phyloP scores from a whole-genome alignment of 345 rosid genomes.

The Turnera subulata region DNA sequence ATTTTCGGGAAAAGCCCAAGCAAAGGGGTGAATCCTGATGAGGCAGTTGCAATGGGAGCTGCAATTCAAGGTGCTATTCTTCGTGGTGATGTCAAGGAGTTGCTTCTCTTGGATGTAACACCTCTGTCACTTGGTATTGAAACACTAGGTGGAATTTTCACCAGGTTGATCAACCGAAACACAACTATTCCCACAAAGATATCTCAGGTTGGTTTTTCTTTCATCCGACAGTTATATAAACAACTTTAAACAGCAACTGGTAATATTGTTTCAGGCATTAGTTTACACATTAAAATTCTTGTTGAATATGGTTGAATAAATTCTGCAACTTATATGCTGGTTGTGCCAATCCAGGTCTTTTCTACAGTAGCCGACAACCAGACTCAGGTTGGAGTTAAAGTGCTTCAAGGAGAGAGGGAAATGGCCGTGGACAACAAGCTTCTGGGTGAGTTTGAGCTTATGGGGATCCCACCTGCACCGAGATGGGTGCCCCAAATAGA shows the following conservation, averaged over 20 bases:
- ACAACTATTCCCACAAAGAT: slow-evolving; percentile 92
- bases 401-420: slow-evolving; percentile 91
- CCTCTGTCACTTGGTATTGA: slow-evolving; percentile 87
- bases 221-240: background rate
- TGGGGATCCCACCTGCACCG: slow-evolving; percentile 87
- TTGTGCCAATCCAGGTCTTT: slow-evolving; percentile 50
- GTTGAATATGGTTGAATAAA: background rate
- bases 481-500: slow-evolving; percentile 86
- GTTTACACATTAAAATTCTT: no score
- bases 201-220: slow-evolving; percentile 44
- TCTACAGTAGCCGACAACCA: slow-evolving; percentile 92
- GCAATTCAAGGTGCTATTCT: slow-evolving; percentile 91
- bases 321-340: background rate
- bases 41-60: slow-evolving; percentile 91
- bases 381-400: slow-evolving; percentile 80
- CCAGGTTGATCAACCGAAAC: slow-evolving; percentile 65
- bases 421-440: slow-evolving; percentile 83
- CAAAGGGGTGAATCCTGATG: slow-evolving; percentile 88
- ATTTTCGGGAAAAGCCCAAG: slow-evolving; percentile 84
- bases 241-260: background rate
- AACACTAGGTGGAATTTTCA: slow-evolving; percentile 83
- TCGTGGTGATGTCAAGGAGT: slow-evolving; percentile 88
- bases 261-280: no score
- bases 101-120: slow-evolving; percentile 83
- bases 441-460: slow-evolving; percentile 76